A percentile compares a stretch with the other conserved stretches of the same genome.
Evolutionary conservation across 177 flowering plant genomes (phyloP).

Genomic region (Vitis hybrid): DNA sequence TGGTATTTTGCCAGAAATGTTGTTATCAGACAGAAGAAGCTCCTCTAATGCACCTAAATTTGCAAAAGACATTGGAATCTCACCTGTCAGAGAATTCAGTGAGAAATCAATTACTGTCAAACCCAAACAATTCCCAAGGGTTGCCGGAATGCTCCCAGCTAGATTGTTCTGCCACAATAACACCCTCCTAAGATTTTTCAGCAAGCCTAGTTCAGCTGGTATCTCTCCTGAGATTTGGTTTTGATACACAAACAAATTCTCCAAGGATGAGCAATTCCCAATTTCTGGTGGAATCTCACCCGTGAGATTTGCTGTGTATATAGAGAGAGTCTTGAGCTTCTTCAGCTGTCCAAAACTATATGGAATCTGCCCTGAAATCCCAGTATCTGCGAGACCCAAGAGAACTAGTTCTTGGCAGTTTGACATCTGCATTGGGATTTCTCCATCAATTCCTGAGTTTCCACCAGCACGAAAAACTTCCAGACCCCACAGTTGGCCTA

Average conservation of each 20-base stretch:
- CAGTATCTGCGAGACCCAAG: slow-evolving; percentile 61
- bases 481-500: slow-evolving; percentile 36
- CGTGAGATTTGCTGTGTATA: slow-evolving; percentile 52
- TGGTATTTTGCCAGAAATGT: slow-evolving; percentile 60
- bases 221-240: slow-evolving; percentile 54
- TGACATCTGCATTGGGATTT: slow-evolving; percentile 51
- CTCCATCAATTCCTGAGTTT: slow-evolving; percentile 45
- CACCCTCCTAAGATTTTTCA: slow-evolving; percentile 42
- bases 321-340: slow-evolving; percentile 50
- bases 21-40: slow-evolving; percentile 55
- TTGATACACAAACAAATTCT: slow-evolving; percentile 46
- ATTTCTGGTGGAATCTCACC: slow-evolving; percentile 58
- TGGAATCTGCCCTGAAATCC: slow-evolving; percentile 59
- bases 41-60: slow-evolving; percentile 42
- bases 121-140: slow-evolving; percentile 39
- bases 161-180: slow-evolving; percentile 57
- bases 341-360: slow-evolving; percentile 42
- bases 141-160: slow-evolving; percentile 41
- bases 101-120: slow-evolving; percentile 57
- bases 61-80: slow-evolving; percentile 38
- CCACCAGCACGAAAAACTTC: slow-evolving; percentile 61
- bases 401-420: slow-evolving; percentile 40
- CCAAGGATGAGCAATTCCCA: slow-evolving; percentile 53
- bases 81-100: slow-evolving; percentile 49
- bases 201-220: slow-evolving; percentile 43